These are phyloP conservation scores for Lichtheimia ramosa DNA, from an alignment of 371 early-diverging fungal species.

Conservation along the genomic window DNA sequence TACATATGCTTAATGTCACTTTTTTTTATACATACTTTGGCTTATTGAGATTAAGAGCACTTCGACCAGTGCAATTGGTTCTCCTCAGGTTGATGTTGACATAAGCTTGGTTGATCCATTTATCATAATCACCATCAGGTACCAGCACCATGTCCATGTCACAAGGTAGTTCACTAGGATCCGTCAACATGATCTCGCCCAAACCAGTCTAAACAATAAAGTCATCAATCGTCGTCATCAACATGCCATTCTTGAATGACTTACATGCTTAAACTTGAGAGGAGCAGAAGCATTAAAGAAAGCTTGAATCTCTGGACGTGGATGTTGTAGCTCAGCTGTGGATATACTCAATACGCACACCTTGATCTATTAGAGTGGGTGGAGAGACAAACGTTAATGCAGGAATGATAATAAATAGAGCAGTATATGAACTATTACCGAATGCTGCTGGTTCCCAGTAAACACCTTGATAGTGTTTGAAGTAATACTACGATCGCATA, in stretches of 20 bases:
- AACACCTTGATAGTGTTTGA: conserved; percentile 65
- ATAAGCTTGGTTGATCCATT: conserved; percentile 53
- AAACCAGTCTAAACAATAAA: conserved; percentile 43
- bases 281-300: conserved; percentile 43
- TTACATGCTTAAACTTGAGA: conserved; percentile 52
- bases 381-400: neutral
- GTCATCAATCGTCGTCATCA: neutral
- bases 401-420: neutral
- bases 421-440: conserved; percentile 26
- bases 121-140: conserved; percentile 65
- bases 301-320: conserved; percentile 48
- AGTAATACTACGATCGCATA: conserved; percentile 55
- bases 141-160: conserved; percentile 64
- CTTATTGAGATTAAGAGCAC: conserved; percentile 58
- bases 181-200: conserved; percentile 60
- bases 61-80: conserved; percentile 64
- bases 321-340: conserved; percentile 49
- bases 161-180: conserved; percentile 57
- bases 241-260: neutral
- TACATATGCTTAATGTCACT: neutral
- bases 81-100: conserved; percentile 64
- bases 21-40: conserved; percentile 57
- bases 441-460: conserved; percentile 62
- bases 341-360: conserved; percentile 56
- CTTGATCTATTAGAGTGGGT: conserved; percentile 34